Percentiles rank a stretch among this genome's conserved stretches.
These are phyloP conservation scores for Kodamaea ohmeri DNA, from an alignment of 1,139 yeast species.

Conservation along the genomic window DNA sequence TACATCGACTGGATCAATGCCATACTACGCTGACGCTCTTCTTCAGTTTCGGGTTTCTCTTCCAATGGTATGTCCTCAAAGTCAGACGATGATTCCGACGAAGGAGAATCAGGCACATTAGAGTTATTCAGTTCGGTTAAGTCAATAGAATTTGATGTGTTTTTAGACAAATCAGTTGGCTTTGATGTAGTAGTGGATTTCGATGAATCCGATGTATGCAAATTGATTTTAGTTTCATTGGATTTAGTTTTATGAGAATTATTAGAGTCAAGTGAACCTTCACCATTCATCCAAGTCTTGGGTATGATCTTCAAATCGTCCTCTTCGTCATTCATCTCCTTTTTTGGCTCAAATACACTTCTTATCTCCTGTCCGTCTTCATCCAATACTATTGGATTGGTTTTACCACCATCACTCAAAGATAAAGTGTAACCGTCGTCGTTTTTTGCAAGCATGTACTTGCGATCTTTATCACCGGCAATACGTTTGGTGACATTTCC, in stretches of 20 bases:
- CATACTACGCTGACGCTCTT: constrained; percentile 29
- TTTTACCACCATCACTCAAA: constrained; percentile 44
- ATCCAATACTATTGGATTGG: constrained; percentile 46
- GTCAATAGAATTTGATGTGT: no score
- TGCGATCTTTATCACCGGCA: constrained; percentile 81
- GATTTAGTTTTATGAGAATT: no score
- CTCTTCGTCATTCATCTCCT: background rate
- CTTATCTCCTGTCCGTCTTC: constrained; percentile 25
- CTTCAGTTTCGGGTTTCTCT: constrained; percentile 21
- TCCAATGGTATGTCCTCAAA: constrained; percentile 24
- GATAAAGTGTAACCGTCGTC: constrained; percentile 88
- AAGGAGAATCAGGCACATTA: no score
- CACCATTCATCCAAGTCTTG: no score
- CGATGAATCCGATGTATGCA: no score
- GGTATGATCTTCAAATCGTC: no score
- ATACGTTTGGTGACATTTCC: constrained; percentile 54
- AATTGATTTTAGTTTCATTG: no score
- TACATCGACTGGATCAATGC: constrained; percentile 41
- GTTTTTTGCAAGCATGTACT: constrained; percentile 72
- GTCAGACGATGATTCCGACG: constrained; percentile 16
- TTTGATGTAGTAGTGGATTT: no score
- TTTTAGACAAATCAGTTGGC: no score
- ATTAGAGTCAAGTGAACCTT: no score
- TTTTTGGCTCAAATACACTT: background rate
- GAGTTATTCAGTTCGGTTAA: no score